Percentiles rank a stretch among this genome's conserved stretches.
Conservation (phyloP, 768 basidiomycete genomes). For the Trametes sanguinea region DNA sequence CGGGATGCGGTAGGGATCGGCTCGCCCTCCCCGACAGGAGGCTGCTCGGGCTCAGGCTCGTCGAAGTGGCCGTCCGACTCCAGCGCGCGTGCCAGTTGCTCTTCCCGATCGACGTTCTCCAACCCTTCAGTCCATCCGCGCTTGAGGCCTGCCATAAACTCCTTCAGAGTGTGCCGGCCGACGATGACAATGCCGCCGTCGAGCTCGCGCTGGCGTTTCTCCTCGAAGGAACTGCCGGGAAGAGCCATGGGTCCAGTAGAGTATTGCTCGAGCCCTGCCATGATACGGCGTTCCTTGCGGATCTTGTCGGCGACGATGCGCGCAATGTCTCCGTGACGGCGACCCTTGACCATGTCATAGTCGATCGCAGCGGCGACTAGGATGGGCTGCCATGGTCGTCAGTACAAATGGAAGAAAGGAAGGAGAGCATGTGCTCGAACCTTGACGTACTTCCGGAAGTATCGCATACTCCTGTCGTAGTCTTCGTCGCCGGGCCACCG, state of each 20-base stretch:
- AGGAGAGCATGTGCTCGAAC: conserved; percentile 47
- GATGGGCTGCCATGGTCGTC: conserved; percentile 63
- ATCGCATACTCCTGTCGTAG: conserved; percentile 76
- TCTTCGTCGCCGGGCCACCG: conserved; percentile 98
- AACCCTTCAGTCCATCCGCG: conserved; percentile 82
- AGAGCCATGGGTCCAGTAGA: conserved; percentile 44
- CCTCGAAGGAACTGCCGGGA: conserved; percentile 54
- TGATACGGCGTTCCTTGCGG: conserved; percentile 65
- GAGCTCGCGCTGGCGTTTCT: conserved; percentile 58
- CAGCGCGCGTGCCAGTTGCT: conserved; percentile 63
- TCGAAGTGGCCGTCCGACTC: conserved; percentile 80
- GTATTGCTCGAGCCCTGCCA: conserved; percentile 62
- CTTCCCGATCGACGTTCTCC: conserved; percentile 69
- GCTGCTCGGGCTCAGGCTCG: conserved; percentile 48
- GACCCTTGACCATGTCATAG: conserved; percentile 81
- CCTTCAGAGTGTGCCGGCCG: conserved; percentile 90
- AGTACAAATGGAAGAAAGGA: conserved; percentile 18
- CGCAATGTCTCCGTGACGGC: conserved; percentile 85
- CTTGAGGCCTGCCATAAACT: conserved; percentile 86
- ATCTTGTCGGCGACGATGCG: conserved; percentile 73
- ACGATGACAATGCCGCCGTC: conserved; percentile 86
- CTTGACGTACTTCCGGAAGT: conserved; percentile 98
- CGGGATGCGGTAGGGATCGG: conserved; percentile 45
- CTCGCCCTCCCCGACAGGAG: conserved; percentile 38
- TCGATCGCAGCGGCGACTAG: conserved; percentile 94